Evolutionary conservation across 2,329 filamentous ascomycete genomes (phyloP), one percentile per base, ranked within the genome.

Genomic region (Clonostachys rhizophaga): DNA sequence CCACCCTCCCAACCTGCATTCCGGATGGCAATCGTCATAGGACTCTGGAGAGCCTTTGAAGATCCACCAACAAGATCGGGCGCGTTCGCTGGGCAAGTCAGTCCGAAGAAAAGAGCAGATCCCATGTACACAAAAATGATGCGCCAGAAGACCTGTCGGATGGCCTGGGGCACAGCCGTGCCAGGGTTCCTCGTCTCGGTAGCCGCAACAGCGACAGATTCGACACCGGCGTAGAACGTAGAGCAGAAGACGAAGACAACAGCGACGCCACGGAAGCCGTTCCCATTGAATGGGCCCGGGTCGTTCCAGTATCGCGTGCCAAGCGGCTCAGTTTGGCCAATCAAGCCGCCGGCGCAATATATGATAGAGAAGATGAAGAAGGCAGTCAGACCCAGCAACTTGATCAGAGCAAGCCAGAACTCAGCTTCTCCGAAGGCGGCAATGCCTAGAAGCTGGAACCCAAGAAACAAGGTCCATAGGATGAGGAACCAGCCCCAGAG

Each of bases 381-480:
- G 2, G 85, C 85, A 2, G 86, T 68, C 2, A 91, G 68, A 2
- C 85, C 84, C 4, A 83, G 61, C 6, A 91, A 75, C 59, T 91
- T 91, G 59, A 90, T 66, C 14, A 86, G 74, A 1, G 86, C 84
- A 48, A 91, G 78, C 85, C 86, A 91, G 58, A 91, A 90, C 59
- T 92, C 88, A 10, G 86, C 81, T 59, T 91, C 87, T 13, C 87
- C 87, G 59, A 90, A 91, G 5, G 84, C 81, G 55, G 84, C 80
- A 2, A 91, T 83, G 2, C 86, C 86, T 2, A 90, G 69, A 34
- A 90, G 72, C 56, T 90, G 87, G 49, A 90, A 81, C 0, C 68
- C 72, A 1, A 84, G 71, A 52, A 91, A 87, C 0, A 81, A 66
- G n/a, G 82, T 77, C 82, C 86, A 90, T 54, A 90, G 83, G n/a